These are phyloP conservation scores for Leccinum uliginosum DNA, from an alignment of 768 basidiomycete genomes.

Conservation along the genomic window DNA sequence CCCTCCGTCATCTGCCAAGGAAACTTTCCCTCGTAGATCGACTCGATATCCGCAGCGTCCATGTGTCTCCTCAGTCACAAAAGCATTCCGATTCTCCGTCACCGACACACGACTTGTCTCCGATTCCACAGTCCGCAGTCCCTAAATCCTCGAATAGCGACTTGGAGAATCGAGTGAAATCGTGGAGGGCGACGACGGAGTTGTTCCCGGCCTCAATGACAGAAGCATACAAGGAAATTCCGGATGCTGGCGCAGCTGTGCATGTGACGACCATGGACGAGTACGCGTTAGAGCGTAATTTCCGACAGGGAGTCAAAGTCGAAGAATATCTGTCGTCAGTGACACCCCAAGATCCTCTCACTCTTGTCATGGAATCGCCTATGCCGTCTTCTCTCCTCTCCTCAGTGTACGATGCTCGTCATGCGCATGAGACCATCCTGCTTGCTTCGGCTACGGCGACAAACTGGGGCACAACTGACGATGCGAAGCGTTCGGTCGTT, in stretches of 20 bases:
- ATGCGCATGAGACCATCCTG: constrained; percentile 50
- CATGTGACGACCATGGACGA: constrained; percentile 22
- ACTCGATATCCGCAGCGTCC: constrained; percentile 44
- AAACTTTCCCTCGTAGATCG: constrained; percentile 70
- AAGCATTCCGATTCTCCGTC: constrained; percentile 11
- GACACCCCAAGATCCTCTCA: constrained; percentile 57
- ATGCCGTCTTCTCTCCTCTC: constrained; percentile 38
- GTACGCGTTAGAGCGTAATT: constrained; percentile 13
- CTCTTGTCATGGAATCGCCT: constrained; percentile 37
- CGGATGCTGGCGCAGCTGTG: constrained; percentile 10
- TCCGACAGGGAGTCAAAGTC: constrained; percentile 30
- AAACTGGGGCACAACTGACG: constrained; percentile 50
- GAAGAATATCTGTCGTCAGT: constrained; percentile 67
- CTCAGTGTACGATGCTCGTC: constrained; percentile 54
- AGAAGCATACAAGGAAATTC: constrained; percentile 23
- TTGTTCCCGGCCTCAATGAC: constrained; percentile 45
- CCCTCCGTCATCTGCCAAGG: constrained; percentile 52
- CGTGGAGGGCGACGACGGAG: constrained; percentile 61
- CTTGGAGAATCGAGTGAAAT: constrained; percentile 54
- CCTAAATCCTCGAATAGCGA: constrained; percentile 49
- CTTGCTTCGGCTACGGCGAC: constrained; percentile 39
- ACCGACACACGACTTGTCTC: constrained; percentile 42
- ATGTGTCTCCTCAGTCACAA: constrained; percentile 29
- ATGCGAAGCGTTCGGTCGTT: constrained; percentile 31
- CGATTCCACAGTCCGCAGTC: constrained; percentile 60